Base-by-base conservation (phyloP, 2,329 filamentous ascomycete genomes). In the Colletotrichum viniferum region DNA sequence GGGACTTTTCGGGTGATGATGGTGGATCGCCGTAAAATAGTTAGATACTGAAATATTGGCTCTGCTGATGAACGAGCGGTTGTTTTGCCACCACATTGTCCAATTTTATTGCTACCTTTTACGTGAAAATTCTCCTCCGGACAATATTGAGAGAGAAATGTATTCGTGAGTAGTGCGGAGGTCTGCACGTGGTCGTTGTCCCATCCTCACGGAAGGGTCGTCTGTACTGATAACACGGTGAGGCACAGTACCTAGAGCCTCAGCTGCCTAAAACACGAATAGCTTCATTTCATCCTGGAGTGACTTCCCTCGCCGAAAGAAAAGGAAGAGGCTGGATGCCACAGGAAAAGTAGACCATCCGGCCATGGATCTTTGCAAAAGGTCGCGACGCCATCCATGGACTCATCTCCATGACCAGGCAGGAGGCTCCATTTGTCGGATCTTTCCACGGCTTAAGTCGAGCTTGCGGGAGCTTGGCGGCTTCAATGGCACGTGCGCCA, bases 401-500 rank as follows among this genome's bases (percentile, higher is more conserved):
- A 48, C 38, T 48, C 18, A n/a, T 48, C 38, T n/a, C 43, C 43
- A 52, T 1, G 21, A 24, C n/a, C 14, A 65, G 62, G 62, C 62
- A 65, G 62, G 62, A 65, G 48, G 62, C 16, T 38, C 34, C 61
- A 36, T 24, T 16, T 34, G 61, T 34, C 30, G 34, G 30, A 0
- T 63, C 28, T 16, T 21, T 38, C 13, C 34, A 30, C 76, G 74
- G 74, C 74, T 76, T 21, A 77, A 70, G 56, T 34, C 70, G 69
- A 48, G 73, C 68, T 26, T 34, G 30, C n/a, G 12, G 58, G 21
- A 21, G 14, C 38, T 60, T 16, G 24, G 24, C 4, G 48, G 64
- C 18, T 18, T 13, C 26, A 48, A 30, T 55, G 71, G 74, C 66
- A 74, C 76, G 76, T 77, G 76, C 66, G 65, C 62, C 56, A 77